phyloP scores from a whole-genome alignment of 306 rosid genomes.

The Leucaena leucocephala region DNA sequence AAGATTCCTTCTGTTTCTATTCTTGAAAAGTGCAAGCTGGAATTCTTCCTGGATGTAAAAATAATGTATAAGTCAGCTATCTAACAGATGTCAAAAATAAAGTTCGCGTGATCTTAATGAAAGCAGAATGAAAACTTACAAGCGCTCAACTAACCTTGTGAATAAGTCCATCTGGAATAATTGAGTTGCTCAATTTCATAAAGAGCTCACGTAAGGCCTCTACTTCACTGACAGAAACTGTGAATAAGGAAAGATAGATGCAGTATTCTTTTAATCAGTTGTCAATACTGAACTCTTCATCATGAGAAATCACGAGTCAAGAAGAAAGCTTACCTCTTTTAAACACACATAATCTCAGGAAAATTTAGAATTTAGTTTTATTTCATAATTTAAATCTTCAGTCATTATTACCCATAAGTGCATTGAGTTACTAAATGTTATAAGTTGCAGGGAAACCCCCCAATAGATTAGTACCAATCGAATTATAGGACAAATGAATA shows the following conservation, averaged over 20 bases:
- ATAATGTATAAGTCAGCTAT: slow-evolving; percentile 10
- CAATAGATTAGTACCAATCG: background rate
- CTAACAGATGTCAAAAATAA: background rate
- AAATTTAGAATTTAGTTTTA: too few relatives aligned
- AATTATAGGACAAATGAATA: background rate
- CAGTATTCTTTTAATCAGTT: background rate
- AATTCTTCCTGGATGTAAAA: slow-evolving; percentile 76
- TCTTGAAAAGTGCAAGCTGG: slow-evolving; percentile 84
- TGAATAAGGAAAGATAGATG: slow-evolving; percentile 15
- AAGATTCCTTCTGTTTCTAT: slow-evolving; percentile 63
- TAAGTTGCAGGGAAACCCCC: background rate
- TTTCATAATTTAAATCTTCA: too few relatives aligned
- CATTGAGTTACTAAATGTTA: background rate
- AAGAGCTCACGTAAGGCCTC: slow-evolving; percentile 80
- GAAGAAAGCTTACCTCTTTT: too few relatives aligned
- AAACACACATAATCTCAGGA: too few relatives aligned
- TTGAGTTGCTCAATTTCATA: slow-evolving; percentile 82
- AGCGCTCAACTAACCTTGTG: slow-evolving; percentile 63
- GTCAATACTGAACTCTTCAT: slow-evolving; percentile 1
- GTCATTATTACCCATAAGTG: background rate
- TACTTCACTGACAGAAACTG: slow-evolving; percentile 83
- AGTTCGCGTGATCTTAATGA: background rate
- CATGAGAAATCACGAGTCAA: background rate
- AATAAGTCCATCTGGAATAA: slow-evolving; percentile 74
- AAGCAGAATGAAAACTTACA: slow-evolving; percentile 13